These are phyloP conservation scores for Berberis vulgaris DNA, from an alignment of 164 flowering plant species.

Conservation along the genomic window DNA sequence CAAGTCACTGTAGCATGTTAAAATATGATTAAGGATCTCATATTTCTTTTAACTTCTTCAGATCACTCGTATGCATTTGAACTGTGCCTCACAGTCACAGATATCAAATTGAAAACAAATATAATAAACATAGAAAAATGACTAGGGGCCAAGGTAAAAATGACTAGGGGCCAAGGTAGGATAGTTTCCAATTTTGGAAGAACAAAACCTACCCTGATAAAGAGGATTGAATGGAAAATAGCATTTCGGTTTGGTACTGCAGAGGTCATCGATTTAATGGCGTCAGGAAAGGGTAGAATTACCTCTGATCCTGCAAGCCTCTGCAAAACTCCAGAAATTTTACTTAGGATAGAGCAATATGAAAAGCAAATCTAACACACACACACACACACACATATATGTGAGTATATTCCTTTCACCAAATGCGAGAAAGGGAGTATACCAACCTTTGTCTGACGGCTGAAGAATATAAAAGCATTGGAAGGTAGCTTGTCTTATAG, in stretches of 20 bases:
- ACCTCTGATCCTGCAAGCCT: constrained; percentile 79
- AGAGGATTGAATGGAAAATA: constrained; percentile 35
- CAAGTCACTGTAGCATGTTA: no score
- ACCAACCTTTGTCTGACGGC: constrained; percentile 83
- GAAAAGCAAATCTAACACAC: no score
- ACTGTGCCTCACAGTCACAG: no score
- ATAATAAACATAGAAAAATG: background rate
- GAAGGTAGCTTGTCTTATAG: constrained; percentile 41
- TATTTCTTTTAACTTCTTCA: no score
- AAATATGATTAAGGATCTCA: no score
- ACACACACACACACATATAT: no score
- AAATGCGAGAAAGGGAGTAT: background rate
- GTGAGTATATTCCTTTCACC: background rate
- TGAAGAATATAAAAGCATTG: constrained; percentile 68
- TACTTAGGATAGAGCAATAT: no score
- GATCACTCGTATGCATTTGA: no score
- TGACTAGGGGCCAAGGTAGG: background rate
- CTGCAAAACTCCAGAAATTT: constrained; percentile 27
- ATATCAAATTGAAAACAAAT: background rate
- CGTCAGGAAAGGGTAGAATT: constrained; percentile 44
- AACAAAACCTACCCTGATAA: constrained; percentile 35
- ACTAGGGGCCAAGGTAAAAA: background rate
- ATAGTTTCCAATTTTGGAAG: background rate
- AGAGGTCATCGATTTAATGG: constrained; percentile 20
- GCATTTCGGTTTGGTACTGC: constrained; percentile 34